A percentile compares a stretch with the other conserved stretches of the same genome.
These are phyloP conservation scores for Cadophora luteo-olivacea DNA, from an alignment of 2,329 filamentous ascomycete genomes.

Conservation along the genomic window DNA sequence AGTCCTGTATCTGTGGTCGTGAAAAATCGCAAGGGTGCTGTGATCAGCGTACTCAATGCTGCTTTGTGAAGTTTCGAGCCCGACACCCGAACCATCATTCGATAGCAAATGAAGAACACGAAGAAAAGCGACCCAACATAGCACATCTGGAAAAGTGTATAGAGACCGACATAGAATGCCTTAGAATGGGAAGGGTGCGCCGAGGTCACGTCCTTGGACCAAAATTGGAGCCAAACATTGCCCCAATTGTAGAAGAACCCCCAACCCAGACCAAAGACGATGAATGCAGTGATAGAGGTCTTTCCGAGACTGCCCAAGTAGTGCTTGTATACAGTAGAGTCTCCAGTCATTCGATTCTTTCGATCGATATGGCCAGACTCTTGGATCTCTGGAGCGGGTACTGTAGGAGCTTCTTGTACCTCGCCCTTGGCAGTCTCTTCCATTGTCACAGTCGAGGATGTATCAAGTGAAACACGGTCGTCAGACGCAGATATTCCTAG, in stretches of 20 bases:
- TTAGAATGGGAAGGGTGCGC: slow-evolving; percentile 33
- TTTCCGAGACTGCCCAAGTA: slow-evolving; percentile 26
- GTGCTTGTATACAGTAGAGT: slow-evolving; percentile 36
- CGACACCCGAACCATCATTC: slow-evolving; percentile 30
- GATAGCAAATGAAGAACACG: slow-evolving; percentile 33
- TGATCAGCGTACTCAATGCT: slow-evolving; percentile 32
- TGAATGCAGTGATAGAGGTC: slow-evolving; percentile 13
- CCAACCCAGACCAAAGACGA: slow-evolving; percentile 28
- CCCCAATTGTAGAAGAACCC: slow-evolving; percentile 37
- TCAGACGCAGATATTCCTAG: slow-evolving; percentile 26
- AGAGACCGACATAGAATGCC: slow-evolving; percentile 41
- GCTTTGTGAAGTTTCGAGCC: slow-evolving; percentile 39
- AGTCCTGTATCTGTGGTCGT: slow-evolving; percentile 7
- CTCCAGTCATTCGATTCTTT: slow-evolving; percentile 16
- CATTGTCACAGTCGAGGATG: background rate
- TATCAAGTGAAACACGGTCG: background rate
- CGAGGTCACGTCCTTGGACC: slow-evolving; percentile 36
- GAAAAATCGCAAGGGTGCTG: slow-evolving; percentile 23
- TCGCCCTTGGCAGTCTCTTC: background rate
- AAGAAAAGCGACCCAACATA: slow-evolving; percentile 38
- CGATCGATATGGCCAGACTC: slow-evolving; percentile 12
- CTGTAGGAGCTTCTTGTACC: background rate
- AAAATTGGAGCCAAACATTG: slow-evolving; percentile 37
- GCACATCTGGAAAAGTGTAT: slow-evolving; percentile 40
- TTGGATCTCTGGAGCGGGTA: slow-evolving; percentile 4